These are phyloP conservation scores for Lentinula edodes DNA, from an alignment of 768 basidiomycete genomes.

Conservation along the genomic window DNA sequence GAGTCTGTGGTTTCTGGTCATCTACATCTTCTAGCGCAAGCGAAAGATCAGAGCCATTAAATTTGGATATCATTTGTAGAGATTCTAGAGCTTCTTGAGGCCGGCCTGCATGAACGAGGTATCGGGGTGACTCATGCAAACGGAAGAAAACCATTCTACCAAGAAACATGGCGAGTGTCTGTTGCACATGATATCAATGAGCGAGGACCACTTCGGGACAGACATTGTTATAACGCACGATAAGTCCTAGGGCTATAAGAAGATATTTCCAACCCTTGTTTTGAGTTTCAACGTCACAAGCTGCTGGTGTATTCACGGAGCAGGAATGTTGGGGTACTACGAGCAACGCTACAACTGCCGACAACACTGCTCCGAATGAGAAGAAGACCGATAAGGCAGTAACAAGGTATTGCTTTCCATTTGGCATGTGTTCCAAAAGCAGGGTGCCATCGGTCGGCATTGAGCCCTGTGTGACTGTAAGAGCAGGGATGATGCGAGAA, in stretches of 20 bases:
- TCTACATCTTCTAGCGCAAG: slow-evolving; percentile 70
- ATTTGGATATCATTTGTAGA: slow-evolving; percentile 77
- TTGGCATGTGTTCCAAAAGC: slow-evolving; percentile 88
- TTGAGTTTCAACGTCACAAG: slow-evolving; percentile 61
- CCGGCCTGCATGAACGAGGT: slow-evolving; percentile 84
- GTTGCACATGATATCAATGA: not conserved
- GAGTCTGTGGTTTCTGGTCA: slow-evolving; percentile 24
- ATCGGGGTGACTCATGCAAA: slow-evolving; percentile 91
- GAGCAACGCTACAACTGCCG: slow-evolving; percentile 74
- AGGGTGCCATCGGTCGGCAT: slow-evolving; percentile 98
- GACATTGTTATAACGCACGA: slow-evolving; percentile 51
- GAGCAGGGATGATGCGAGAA: not conserved
- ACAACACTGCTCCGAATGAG: slow-evolving; percentile 71
- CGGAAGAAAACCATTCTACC: slow-evolving; percentile 87
- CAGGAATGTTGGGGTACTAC: slow-evolving; percentile 78
- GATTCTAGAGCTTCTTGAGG: slow-evolving; percentile 80
- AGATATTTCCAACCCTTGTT: slow-evolving; percentile 92
- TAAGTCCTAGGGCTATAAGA: slow-evolving; percentile 66
- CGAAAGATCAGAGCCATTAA: slow-evolving; percentile 71
- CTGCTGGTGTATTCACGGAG: slow-evolving; percentile 25
- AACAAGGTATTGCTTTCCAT: slow-evolving; percentile 78
- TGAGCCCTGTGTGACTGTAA: slow-evolving; percentile 52
- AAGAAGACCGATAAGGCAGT: slow-evolving; percentile 22
- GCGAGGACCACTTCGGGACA: not conserved
- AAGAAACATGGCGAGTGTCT: slow-evolving; percentile 88